Evolutionary conservation across 352 stramenopile species (phyloP).

Genomic region (Phytophthora boehmeriae): DNA sequence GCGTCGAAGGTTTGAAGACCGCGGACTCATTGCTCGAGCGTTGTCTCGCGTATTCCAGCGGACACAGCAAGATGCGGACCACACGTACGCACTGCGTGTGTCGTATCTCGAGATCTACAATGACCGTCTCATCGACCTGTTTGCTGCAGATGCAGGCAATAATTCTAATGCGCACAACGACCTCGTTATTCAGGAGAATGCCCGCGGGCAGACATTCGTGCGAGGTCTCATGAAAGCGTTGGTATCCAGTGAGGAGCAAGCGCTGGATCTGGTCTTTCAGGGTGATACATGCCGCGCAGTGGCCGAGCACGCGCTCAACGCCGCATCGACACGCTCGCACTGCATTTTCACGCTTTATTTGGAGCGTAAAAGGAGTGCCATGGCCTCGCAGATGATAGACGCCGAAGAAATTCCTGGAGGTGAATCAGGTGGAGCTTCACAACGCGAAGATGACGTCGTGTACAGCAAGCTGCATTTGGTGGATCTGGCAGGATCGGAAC

Average conservation of each 20-base stretch:
- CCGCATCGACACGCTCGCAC: constrained; percentile 75
- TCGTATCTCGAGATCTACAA: constrained; percentile 93
- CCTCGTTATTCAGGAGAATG: constrained; percentile 64
- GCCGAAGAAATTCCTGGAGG: constrained; percentile 18
- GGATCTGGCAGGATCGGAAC: constrained; percentile 92
- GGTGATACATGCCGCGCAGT: constrained; percentile 81
- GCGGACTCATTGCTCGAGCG: constrained; percentile 62
- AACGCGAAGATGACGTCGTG: constrained; percentile 28
- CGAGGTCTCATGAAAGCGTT: constrained; percentile 56
- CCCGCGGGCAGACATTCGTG: constrained; percentile 73
- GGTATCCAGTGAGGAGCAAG: constrained; percentile 72
- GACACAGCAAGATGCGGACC: constrained; percentile 49
- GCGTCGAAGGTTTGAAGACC: constrained; percentile 60
- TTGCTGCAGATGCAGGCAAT: constrained; percentile 35
- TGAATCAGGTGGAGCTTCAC: neutral
- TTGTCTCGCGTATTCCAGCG: constrained; percentile 64
- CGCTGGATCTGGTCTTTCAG: constrained; percentile 79
- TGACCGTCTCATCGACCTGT: constrained; percentile 86
- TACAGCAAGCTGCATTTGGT: constrained; percentile 93
- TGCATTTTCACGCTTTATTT: constrained; percentile 86
- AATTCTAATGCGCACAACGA: constrained; percentile 30
- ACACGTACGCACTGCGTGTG: constrained; percentile 62
- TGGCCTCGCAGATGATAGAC: constrained; percentile 31
- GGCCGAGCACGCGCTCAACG: constrained; percentile 83
- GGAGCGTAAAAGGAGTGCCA: constrained; percentile 41